A percentile compares a stretch with the other conserved stretches of the same genome.
Conservation (phyloP, 1,284 basidiomycete genomes). For the Leccinum fallax region DNA sequence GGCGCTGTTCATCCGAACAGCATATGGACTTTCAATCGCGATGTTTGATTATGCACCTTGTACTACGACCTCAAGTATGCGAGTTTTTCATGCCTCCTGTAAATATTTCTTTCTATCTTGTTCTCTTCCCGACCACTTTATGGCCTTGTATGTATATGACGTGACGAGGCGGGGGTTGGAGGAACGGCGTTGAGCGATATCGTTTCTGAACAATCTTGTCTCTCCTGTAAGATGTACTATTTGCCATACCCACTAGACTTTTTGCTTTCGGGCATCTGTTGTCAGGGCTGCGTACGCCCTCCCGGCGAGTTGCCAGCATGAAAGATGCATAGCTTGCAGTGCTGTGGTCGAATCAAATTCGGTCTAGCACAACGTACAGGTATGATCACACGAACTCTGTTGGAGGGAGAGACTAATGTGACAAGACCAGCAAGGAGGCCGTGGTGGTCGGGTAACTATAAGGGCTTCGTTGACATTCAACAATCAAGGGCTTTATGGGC, state of each 20-base stretch:
- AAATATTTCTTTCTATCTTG: conserved; percentile 8
- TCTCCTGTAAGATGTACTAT: conserved; percentile 31
- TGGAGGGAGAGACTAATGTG: not conserved
- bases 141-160: conserved; percentile 30
- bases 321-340: not conserved
- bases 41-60: conserved; percentile 14
- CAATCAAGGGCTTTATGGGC: conserved; percentile 3
- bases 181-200: conserved; percentile 15
- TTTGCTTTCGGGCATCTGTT: not conserved
- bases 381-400: not conserved
- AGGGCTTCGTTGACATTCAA: not conserved
- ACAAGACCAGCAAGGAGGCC: not conserved
- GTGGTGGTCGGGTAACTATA: conserved; percentile 4
- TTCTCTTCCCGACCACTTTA: not conserved
- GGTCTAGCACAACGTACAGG: conserved; percentile 5
- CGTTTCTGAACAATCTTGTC: conserved; percentile 25
- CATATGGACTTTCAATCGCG: conserved; percentile 22
- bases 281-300: not conserved
- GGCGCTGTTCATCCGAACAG: conserved; percentile 12
- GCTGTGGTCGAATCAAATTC: not conserved
- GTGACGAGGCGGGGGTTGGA: conserved; percentile 15
- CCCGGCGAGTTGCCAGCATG: not conserved
- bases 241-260: conserved; percentile 33
- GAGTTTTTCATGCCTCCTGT: conserved; percentile 7
- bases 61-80: conserved; percentile 3